These are phyloP conservation scores for Xylaria polymorpha DNA, from an alignment of 2,329 filamentous ascomycete genomes.

Conservation along the genomic window DNA sequence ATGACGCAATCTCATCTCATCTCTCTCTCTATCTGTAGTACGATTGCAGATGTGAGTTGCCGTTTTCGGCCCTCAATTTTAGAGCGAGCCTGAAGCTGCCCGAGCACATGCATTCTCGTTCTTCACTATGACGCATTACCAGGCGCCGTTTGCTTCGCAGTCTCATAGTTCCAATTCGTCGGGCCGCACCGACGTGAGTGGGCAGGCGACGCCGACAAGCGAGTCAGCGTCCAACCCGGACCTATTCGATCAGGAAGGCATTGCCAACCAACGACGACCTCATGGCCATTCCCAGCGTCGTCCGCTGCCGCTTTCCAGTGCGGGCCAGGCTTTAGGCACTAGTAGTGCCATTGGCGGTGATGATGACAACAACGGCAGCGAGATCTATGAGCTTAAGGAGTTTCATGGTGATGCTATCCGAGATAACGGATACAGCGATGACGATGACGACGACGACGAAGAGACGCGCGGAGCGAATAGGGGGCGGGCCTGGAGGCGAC, in stretches of 20 bases:
- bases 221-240: slow-evolving; percentile 7
- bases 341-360: background rate
- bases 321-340: background rate
- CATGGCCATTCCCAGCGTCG: background rate
- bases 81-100: slow-evolving; percentile 2
- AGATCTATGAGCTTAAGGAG: slow-evolving; percentile 42
- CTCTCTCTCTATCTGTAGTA: background rate
- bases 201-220: slow-evolving; percentile 27
- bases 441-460: slow-evolving; percentile 35
- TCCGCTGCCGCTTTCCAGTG: background rate
- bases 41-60: background rate
- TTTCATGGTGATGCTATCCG: slow-evolving; percentile 6
- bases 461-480: slow-evolving; percentile 28
- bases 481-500: slow-evolving; percentile 7
- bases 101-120: background rate
- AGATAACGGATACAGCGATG: slow-evolving; percentile 13
- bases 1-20: slow-evolving; percentile 24
- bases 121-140: background rate
- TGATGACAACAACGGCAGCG: slow-evolving; percentile 2
- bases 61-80: background rate
- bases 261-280: background rate
- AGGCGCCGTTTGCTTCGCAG: background rate
- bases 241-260: background rate
- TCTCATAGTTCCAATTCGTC: slow-evolving; percentile 18
- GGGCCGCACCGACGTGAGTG: slow-evolving; percentile 18